A percentile compares a stretch with the other conserved stretches of the same genome.
These are phyloP conservation scores for Trichomonas gallinae DNA, from an alignment of 208 protist species.

Conservation along the genomic window DNA sequence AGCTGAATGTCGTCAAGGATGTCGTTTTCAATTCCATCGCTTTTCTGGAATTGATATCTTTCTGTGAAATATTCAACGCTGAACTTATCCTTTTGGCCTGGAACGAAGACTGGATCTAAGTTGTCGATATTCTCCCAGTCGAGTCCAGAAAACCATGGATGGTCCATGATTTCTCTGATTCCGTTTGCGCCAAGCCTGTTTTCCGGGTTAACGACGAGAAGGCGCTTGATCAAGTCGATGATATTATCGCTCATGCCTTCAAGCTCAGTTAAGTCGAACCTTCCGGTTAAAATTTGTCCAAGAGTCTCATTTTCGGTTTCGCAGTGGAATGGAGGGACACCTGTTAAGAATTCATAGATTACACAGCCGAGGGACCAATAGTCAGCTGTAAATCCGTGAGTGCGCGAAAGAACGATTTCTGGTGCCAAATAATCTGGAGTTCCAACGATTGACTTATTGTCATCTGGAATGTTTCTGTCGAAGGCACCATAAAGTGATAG, in stretches of 20 bases:
- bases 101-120: neutral
- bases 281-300: constrained; percentile 42
- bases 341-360: constrained; percentile 59
- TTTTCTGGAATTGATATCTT: neutral
- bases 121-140: neutral
- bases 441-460: neutral
- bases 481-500: neutral
- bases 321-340: constrained; percentile 52
- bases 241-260: constrained; percentile 17
- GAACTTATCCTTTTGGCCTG: neutral
- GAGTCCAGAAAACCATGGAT: neutral
- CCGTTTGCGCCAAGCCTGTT: constrained; percentile 31
- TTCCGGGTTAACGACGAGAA: constrained; percentile 28
- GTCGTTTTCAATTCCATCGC: neutral
- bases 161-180: neutral
- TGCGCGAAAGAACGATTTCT: constrained; percentile 18
- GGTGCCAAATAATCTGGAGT: neutral
- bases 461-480: neutral
- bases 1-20: neutral
- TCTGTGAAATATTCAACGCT: neutral
- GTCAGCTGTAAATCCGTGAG: constrained; percentile 57
- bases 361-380: constrained; percentile 59
- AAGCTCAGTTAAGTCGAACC: neutral
- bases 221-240: constrained; percentile 37
- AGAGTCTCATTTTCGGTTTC: constrained; percentile 49